Percentiles rank a stretch among this genome's conserved stretches.
phyloP scores from a whole-genome alignment of 2,329 filamentous ascomycete species.

The Aspergillus calidoustus region DNA sequence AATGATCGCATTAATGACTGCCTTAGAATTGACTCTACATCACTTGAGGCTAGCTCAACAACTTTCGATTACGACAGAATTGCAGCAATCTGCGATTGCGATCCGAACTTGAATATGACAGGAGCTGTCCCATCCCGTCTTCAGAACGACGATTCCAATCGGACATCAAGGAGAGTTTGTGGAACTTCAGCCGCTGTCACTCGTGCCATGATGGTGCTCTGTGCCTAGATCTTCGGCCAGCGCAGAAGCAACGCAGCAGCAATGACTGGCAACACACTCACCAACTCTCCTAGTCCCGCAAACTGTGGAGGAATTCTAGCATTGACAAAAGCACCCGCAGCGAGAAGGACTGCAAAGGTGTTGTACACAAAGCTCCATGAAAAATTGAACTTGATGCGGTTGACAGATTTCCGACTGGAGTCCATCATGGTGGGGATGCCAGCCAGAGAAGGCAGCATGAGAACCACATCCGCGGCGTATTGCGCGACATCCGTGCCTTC shows the following conservation, averaged over 20 bases:
- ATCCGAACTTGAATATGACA: too few species aligned
- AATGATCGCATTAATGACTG: too few species aligned
- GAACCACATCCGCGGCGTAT: slow-evolving; percentile 70
- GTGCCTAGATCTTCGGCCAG: slow-evolving; percentile 19
- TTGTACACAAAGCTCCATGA: slow-evolving; percentile 74
- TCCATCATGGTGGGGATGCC: slow-evolving; percentile 65
- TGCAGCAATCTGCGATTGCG: too few species aligned
- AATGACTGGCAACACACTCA: slow-evolving; percentile 74
- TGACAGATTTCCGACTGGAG: slow-evolving; percentile 50
- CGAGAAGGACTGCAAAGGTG: slow-evolving; percentile 68
- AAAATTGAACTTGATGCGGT: slow-evolving; percentile 70
- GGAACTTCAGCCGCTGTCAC: too few species aligned
- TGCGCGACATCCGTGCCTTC: slow-evolving; percentile 67
- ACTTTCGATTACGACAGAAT: too few species aligned
- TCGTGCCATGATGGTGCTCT: too few species aligned
- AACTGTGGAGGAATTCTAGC: slow-evolving; percentile 64
- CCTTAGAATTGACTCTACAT: too few species aligned
- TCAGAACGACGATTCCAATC: too few species aligned
- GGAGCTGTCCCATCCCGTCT: too few species aligned
- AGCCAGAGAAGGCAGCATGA: slow-evolving; percentile 61
- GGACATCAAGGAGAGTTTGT: too few species aligned
- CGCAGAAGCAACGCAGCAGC: slow-evolving; percentile 54
- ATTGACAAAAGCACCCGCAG: slow-evolving; percentile 66
- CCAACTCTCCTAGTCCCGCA: slow-evolving; percentile 73
- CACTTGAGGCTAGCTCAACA: too few species aligned